A percentile compares a stretch with the other conserved stretches of the same genome.
Conservation (phyloP, 768 basidiomycete genomes). For the Lentinula raphanica region DNA sequence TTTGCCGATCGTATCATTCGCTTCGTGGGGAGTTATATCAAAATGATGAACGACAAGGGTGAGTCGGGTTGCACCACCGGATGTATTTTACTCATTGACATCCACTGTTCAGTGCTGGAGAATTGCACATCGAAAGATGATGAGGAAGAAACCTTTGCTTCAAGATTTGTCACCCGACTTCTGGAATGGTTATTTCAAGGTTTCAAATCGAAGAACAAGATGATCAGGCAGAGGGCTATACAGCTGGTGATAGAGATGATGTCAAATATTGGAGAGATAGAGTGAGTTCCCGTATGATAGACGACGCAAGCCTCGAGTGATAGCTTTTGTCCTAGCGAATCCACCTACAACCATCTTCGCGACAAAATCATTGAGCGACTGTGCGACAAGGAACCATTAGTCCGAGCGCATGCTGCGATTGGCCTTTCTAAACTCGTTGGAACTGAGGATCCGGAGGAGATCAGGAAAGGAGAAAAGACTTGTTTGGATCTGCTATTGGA, state of each 20-base stretch:
- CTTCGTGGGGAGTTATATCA: conserved; percentile 81
- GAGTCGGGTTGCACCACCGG: conserved; percentile 17
- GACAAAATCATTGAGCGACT: conserved; percentile 70
- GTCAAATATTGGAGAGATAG: conserved; percentile 78
- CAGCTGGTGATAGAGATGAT: conserved; percentile 86
- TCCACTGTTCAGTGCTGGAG: conserved; percentile 13
- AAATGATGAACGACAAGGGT: conserved; percentile 83
- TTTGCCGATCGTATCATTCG: conserved; percentile 81
- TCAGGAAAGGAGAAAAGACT: conserved; percentile 42
- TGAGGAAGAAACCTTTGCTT: conserved; percentile 62
- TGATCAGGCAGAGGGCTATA: conserved; percentile 73
- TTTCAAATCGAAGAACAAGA: conserved; percentile 88
- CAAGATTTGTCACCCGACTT: conserved; percentile 64
- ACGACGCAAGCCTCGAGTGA: background rate
- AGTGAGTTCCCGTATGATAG: conserved; percentile 45
- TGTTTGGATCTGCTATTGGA: conserved; percentile 67
- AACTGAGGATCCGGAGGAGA: conserved; percentile 54
- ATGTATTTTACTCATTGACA: background rate
- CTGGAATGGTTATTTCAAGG: conserved; percentile 75
- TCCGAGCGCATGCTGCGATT: conserved; percentile 81
- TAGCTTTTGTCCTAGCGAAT: conserved; percentile 58
- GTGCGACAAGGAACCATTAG: conserved; percentile 76
- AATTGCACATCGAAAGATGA: conserved; percentile 29
- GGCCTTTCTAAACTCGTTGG: conserved; percentile 79
- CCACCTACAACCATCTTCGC: conserved; percentile 67